These are phyloP conservation scores for Phytophthora sp. DNA, from an alignment of 352 stramenopile genomes.

Conservation along the genomic window DNA sequence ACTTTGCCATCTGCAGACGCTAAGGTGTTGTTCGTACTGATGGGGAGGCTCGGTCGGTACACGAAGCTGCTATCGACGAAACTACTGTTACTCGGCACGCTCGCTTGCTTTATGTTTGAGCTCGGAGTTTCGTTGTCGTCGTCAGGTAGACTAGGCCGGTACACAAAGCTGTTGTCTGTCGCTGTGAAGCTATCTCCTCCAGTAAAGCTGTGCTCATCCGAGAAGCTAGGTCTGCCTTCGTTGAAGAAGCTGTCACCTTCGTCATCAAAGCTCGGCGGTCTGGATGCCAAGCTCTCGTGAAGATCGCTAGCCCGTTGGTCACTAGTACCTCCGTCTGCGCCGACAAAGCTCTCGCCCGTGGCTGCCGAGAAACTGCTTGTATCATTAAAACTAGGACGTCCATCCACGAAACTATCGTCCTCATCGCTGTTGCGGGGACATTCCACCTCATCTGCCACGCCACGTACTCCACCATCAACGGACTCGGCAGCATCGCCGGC, in stretches of 20 bases:
- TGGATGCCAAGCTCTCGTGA: conserved; percentile 20
- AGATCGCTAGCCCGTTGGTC: not conserved
- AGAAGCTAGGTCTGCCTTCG: conserved; percentile 25
- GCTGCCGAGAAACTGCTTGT: not conserved
- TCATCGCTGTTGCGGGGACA: not conserved
- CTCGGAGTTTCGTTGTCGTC: conserved; percentile 10
- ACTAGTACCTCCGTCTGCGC: not conserved
- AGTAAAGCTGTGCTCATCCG: conserved; percentile 30
- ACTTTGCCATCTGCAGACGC: not conserved
- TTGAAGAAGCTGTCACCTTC: conserved; percentile 25
- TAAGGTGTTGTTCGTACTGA: not conserved
- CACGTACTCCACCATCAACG: too few species aligned
- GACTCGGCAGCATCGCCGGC: too few species aligned
- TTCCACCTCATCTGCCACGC: not conserved
- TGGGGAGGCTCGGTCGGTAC: conserved; percentile 3
- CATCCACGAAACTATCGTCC: not conserved
- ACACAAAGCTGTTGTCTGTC: conserved; percentile 31
- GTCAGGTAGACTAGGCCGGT: conserved; percentile 22
- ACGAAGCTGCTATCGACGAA: conserved; percentile 20
- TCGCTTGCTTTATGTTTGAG: not conserved
- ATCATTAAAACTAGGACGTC: not conserved
- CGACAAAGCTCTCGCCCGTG: not conserved
- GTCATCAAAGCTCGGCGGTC: conserved; percentile 25
- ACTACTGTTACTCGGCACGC: not conserved
- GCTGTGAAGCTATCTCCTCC: conserved; percentile 20